phyloP scores from a whole-genome alignment of 176 grass and related monocot species.

The Musa acuminata region DNA sequence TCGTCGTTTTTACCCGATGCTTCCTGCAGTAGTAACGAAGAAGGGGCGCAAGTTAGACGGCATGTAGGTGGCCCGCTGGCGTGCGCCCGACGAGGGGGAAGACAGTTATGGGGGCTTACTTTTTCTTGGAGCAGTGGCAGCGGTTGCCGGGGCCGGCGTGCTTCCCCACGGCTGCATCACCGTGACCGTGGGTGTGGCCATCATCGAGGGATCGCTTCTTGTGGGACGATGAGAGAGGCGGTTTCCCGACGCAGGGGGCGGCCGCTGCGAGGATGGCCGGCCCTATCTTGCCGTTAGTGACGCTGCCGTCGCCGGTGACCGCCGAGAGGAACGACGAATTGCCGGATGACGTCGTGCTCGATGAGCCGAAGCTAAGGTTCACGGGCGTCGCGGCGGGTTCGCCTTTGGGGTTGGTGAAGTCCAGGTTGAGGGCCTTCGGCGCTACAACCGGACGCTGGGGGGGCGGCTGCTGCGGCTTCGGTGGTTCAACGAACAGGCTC shows the following conservation, averaged over 20 bases:
- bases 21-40: constrained; percentile 29
- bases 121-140: constrained; percentile 6
- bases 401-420: constrained; percentile 70
- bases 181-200: constrained; percentile 12
- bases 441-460: background rate
- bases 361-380: constrained; percentile 34
- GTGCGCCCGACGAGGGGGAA: background rate
- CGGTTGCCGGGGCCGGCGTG: constrained; percentile 57
- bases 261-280: background rate
- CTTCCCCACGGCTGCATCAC: constrained; percentile 42
- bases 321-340: constrained; percentile 87
- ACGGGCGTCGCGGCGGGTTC: constrained; percentile 6
- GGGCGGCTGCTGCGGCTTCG: background rate
- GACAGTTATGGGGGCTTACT: constrained; percentile 5
- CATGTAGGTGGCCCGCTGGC: too few species aligned
- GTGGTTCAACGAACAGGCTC: background rate
- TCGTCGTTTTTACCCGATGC: constrained; percentile 54
- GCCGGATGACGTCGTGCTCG: constrained; percentile 48
- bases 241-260: background rate
- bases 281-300: constrained; percentile 49
- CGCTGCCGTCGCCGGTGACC: constrained; percentile 81
- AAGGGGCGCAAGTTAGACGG: background rate
- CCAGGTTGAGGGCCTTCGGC: constrained; percentile 68
- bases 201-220: constrained; percentile 3
- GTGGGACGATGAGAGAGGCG: constrained; percentile 2